These are phyloP conservation scores for Podaxis sp. DNA, from an alignment of 768 basidiomycete species.

Conservation along the genomic window DNA sequence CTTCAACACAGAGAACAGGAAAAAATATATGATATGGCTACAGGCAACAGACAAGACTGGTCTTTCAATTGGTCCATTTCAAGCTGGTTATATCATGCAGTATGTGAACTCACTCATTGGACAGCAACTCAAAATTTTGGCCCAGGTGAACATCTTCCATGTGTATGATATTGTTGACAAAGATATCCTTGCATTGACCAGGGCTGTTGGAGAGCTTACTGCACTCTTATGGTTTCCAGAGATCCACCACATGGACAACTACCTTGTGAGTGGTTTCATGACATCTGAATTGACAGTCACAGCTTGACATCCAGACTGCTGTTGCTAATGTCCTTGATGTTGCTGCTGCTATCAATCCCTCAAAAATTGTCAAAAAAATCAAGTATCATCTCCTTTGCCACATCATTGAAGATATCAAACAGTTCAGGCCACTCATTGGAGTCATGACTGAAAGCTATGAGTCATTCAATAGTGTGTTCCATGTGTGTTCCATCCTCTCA, in stretches of 20 bases:
- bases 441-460: constrained; percentile 37
- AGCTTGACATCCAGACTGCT: constrained; percentile 29
- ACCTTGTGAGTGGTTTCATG: constrained; percentile 22
- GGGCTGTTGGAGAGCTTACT: constrained; percentile 31
- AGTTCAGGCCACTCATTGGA: constrained; percentile 34
- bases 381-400: constrained; percentile 38
- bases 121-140: constrained; percentile 13
- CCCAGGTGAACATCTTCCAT: constrained; percentile 12
- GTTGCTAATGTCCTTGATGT: constrained; percentile 37
- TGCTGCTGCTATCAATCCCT: constrained; percentile 32
- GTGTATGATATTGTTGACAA: constrained; percentile 5
- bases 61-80: constrained; percentile 31
- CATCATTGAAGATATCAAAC: constrained; percentile 30
- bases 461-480: constrained; percentile 42
- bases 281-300: background rate
- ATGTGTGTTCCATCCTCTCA: constrained; percentile 35
- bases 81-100: constrained; percentile 41
- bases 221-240: constrained; percentile 42
- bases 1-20: constrained; percentile 28
- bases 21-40: constrained; percentile 27
- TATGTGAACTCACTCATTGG: constrained; percentile 41
- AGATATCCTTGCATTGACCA: constrained; percentile 27
- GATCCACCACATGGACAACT: constrained; percentile 36
- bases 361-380: constrained; percentile 30
- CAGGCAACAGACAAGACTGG: constrained; percentile 32